Evolutionary conservation across 2,329 filamentous ascomycete genomes (phyloP).

Genomic region (Calonectria ilicicola): DNA sequence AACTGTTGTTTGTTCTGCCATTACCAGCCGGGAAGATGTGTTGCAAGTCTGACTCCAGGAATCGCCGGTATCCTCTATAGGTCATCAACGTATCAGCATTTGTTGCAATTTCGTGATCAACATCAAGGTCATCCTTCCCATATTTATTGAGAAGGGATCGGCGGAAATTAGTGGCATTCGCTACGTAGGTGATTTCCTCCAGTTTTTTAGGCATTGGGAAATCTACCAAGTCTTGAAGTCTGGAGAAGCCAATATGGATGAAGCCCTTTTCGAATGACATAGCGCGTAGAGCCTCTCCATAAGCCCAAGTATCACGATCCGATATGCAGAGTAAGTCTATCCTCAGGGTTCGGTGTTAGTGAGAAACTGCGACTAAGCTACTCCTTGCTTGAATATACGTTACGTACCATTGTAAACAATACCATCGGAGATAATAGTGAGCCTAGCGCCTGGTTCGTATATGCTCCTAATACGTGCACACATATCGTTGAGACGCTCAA

Average conservation of each 20-base stretch:
- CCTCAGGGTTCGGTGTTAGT: conserved; percentile 3
- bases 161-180: conserved; percentile 45
- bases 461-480: conserved; percentile 40
- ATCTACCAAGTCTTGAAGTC: conserved; percentile 59
- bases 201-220: conserved; percentile 52
- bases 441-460: conserved; percentile 41
- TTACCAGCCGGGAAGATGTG: conserved; percentile 40
- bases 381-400: neutral
- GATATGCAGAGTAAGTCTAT: conserved; percentile 61
- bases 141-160: conserved; percentile 41
- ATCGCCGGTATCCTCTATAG: conserved; percentile 44
- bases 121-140: conserved; percentile 39
- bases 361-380: neutral
- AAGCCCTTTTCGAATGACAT: conserved; percentile 53
- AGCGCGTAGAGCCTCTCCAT: conserved; percentile 57
- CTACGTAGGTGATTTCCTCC: conserved; percentile 53
- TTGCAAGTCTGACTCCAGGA: conserved; percentile 45
- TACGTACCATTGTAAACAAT: conserved; percentile 64
- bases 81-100: conserved; percentile 44
- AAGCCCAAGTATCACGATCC: conserved; percentile 61
- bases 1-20: conserved; percentile 32
- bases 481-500: conserved; percentile 41
- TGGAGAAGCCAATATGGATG: conserved; percentile 56
- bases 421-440: conserved; percentile 64
- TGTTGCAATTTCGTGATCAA: conserved; percentile 43